These are phyloP conservation scores for Afroboletus lepidellus DNA, from an alignment of 1,284 basidiomycete species.

Conservation along the genomic window DNA sequence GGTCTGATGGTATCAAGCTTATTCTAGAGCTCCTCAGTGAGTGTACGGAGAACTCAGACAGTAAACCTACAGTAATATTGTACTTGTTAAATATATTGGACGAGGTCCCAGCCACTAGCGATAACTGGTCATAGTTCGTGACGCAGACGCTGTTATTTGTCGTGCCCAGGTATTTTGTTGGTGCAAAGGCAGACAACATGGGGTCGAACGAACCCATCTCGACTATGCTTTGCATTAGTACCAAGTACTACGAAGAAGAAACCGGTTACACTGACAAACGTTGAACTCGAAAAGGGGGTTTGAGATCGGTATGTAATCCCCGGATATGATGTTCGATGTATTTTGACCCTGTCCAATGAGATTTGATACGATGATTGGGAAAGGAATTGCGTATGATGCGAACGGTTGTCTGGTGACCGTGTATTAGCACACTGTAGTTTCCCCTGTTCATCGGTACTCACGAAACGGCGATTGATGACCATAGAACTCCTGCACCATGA, in stretches of 20 bases:
- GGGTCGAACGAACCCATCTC: slow-evolving; percentile 41
- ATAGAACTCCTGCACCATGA: slow-evolving; percentile 38
- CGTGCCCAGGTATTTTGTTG: slow-evolving; percentile 43
- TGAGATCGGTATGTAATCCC: slow-evolving; percentile 33
- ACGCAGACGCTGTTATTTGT: slow-evolving; percentile 43
- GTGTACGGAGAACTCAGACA: background rate
- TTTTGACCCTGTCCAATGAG: slow-evolving; percentile 29
- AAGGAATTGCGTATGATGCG: slow-evolving; percentile 32
- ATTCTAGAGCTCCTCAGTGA: slow-evolving; percentile 3
- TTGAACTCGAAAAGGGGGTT: slow-evolving; percentile 47
- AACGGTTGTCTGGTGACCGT: slow-evolving; percentile 32
- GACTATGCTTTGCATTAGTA: slow-evolving; percentile 26
- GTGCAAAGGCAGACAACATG: slow-evolving; percentile 41
- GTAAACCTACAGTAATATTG: slow-evolving; percentile 35
- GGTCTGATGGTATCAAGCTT: slow-evolving; percentile 18
- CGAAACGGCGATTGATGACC: slow-evolving; percentile 36
- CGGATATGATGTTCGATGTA: slow-evolving; percentile 20
- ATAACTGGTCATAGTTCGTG: slow-evolving; percentile 46
- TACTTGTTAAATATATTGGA: slow-evolving; percentile 42
- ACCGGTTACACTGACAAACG: slow-evolving; percentile 36
- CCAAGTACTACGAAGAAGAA: slow-evolving; percentile 1
- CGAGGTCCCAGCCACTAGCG: slow-evolving; percentile 41
- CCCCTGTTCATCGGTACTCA: slow-evolving; percentile 15
- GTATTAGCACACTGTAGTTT: background rate
- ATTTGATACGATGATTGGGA: slow-evolving; percentile 39